Conservation (phyloP, 441 rosid species). For the Macaranga tanarius region DNA sequence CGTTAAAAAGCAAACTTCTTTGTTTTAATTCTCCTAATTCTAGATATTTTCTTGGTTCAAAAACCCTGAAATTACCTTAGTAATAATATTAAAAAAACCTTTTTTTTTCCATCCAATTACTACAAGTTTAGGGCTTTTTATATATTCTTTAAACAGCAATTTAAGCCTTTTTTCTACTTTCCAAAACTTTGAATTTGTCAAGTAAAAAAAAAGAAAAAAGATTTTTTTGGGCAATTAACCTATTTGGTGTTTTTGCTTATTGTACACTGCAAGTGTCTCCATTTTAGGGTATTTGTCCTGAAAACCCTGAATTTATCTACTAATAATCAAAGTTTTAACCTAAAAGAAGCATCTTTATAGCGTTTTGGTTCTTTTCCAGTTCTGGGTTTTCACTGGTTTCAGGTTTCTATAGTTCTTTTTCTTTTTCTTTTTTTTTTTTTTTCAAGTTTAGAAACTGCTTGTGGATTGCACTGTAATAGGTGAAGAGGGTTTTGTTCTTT, state of each 20-base stretch:
- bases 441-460: not conserved
- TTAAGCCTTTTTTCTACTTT: not conserved
- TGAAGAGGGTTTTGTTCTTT: slow-evolving; percentile 13
- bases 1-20: slow-evolving; percentile 4
- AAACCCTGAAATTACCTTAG: slow-evolving; percentile 4
- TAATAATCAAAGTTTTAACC: slow-evolving; percentile 11
- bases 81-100: not conserved
- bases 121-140: slow-evolving; percentile 5
- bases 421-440: not conserved
- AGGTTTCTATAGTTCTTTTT: not conserved
- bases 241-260: slow-evolving; percentile 6
- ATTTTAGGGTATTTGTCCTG: slow-evolving; percentile 7
- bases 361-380: slow-evolving; percentile 10
- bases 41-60: not conserved
- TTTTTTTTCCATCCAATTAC: not conserved
- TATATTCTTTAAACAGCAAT: not conserved
- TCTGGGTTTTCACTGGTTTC: slow-evolving; percentile 1
- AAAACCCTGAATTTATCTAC: slow-evolving; percentile 23
- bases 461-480: not conserved
- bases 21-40: not conserved
- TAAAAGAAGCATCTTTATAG: slow-evolving; percentile 6
- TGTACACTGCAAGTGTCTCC: not conserved
- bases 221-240: not conserved
- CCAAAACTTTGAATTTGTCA: slow-evolving; percentile 7
- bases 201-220: no score